Conservation (phyloP, 306 rosid genomes). For the Sindora glabra region DNA sequence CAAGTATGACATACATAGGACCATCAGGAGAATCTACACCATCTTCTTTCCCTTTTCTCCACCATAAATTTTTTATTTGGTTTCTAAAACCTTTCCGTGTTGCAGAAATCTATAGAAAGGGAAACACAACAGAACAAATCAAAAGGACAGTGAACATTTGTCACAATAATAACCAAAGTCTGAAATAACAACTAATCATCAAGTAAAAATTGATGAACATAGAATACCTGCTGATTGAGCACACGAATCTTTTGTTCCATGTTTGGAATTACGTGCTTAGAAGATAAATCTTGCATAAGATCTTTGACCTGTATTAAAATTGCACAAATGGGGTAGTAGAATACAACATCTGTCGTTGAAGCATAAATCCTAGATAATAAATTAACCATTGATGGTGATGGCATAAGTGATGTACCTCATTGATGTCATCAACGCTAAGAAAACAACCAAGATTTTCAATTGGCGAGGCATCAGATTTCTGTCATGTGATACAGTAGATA, state of each 20-base stretch:
- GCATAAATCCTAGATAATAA: conserved; percentile 11
- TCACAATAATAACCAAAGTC: conserved; percentile 11
- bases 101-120: conserved; percentile 65
- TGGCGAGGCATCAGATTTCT: conserved; percentile 54
- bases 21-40: conserved; percentile 63
- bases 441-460: conserved; percentile 59
- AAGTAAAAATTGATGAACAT: background rate
- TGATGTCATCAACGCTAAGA: conserved; percentile 60
- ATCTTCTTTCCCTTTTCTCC: conserved; percentile 99
- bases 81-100: conserved; percentile 89
- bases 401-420: conserved; percentile 45
- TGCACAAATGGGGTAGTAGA: conserved; percentile 31
- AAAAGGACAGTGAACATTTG: conserved; percentile 2
- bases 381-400: conserved; percentile 9
- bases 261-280: conserved; percentile 81
- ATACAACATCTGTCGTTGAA: conserved; percentile 25
- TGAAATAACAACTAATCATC: no score
- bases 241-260: conserved; percentile 92
- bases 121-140: conserved; percentile 14
- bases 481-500: conserved; percentile 33
- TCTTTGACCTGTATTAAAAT: conserved; percentile 61
- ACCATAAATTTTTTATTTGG: conserved; percentile 95
- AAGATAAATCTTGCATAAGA: conserved; percentile 79
- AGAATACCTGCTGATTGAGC: conserved; percentile 85
- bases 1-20: conserved; percentile 48